Base-by-base conservation (phyloP, 331 rosid species). In the Malus hybrid region DNA sequence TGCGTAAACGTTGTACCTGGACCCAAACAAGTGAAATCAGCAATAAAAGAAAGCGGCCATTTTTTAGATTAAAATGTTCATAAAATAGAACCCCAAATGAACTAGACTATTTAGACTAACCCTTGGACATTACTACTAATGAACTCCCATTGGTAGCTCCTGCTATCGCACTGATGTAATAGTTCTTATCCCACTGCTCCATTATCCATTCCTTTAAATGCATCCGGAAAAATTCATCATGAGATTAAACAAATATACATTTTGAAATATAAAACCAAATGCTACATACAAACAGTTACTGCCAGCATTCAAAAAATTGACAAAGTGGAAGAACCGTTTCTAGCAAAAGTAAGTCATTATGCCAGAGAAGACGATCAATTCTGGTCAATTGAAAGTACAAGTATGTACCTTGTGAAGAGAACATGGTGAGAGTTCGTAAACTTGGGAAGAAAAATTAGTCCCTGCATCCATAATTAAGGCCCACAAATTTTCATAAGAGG, bases 391-490 rank as follows among this genome's bases (percentile, higher is more conserved):
- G 13, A 56, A 59, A 50, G 52, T 32, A 63, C 7, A 34, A 50
- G 22, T 59, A 33, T 3, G 71, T 80, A 94, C 98, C 93, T 94
- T 94, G 67, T 88, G 95, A 86, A 94, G 93, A 75, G 87, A 93
- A 22, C 32, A 14, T 8, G 87, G 87, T 29, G 96, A 84, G 36
- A 91, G 89, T 83, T 91, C 92, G 81, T 94, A 86, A 77, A 88
- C 88, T 87, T 94, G 98, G 52, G 89, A 71, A 20, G 79, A 71
- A 79, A 94, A 91, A 67, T 93, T 92, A 71, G 98, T 88, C 81
- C 98, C 97, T 28, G 96, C 95, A 85, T 94, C 98, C 98, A 94
- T 91, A 65, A 94, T 87, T 66, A 94, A 44, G 66, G 98, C 97
- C 98, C 99, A 94, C 65, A 94, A 82, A 83, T 87, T 83, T 67